Base-by-base conservation (phyloP, 2,329 filamentous ascomycete species). In the Aspergillus fructus region DNA sequence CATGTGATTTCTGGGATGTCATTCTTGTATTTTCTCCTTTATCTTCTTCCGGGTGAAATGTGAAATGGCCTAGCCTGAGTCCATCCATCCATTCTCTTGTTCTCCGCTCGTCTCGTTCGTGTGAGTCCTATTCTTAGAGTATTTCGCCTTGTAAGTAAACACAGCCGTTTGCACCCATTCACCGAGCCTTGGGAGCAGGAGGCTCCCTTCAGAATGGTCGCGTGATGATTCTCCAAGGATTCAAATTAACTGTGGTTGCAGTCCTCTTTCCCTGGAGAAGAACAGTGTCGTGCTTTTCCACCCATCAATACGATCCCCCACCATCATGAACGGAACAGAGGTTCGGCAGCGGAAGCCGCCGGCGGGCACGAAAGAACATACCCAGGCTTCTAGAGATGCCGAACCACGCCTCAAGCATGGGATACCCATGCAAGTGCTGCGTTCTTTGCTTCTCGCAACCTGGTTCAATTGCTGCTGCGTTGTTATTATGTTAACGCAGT, bases 401-500 rank as follows among this genome's bases (percentile, higher is more conserved):
- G 68, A 75, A 30, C 74, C 72, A 15, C 67, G 68, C 48, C 64
- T 78, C 55, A 79, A 80, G 62, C 76, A 81, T 74, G 77, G 77
- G 23, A 64, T 74, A 43, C 64, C 71, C 12, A 75, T 76, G 67
- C 79, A 81, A 59, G 55, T 79, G 17, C 45, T 80, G 24, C 77
- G 79, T 33, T 76, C 77, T 34, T 59, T 80, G n/a, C 53, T 76
- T 11, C 70, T 81, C 23, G 62, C 73, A 37, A 72, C 74, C 21
- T 81, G 77, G 77, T 77, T 79, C 59, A 70, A 76, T 59, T 73
- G 72, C 56, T 78, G 75, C 60, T 73, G 71, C 50, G 55, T 77
- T 47, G 64, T 68, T 54, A 77, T 78, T 62, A 78, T 82, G 59
- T 78, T 77, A 40, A 86, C 84, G 5, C 85, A 88, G 64, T 74